A percentile compares a stretch with the other conserved stretches of the same genome.
Evolutionary conservation across 2,329 filamentous ascomycete genomes (phyloP).

Genomic region (Colletotrichum kahawae): DNA sequence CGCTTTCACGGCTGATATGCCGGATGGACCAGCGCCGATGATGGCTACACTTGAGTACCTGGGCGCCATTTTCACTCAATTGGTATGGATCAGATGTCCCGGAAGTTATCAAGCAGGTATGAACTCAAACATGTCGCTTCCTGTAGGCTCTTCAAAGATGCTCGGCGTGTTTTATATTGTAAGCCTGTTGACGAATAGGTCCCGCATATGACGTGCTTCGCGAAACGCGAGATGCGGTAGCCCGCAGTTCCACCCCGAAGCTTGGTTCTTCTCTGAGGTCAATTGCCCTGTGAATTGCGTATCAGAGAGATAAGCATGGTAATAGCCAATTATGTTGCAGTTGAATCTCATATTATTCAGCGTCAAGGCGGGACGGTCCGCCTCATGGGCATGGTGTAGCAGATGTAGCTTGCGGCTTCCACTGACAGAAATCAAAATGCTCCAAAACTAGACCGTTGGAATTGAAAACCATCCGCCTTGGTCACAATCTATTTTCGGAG

Average conservation of each 20-base stretch:
- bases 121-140: background rate
- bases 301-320: background rate
- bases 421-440: background rate
- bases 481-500: background rate
- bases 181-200: background rate
- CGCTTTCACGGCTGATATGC: slow-evolving; percentile 63
- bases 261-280: background rate
- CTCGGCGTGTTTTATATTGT: background rate
- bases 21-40: slow-evolving; percentile 62
- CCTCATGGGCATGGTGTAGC: background rate
- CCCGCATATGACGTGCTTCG: background rate
- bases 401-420: background rate
- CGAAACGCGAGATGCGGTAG: background rate
- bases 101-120: too few relatives aligned
- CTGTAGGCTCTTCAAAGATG: background rate
- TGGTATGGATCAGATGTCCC: background rate
- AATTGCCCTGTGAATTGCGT: background rate
- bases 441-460: background rate
- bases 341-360: background rate
- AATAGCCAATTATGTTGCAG: background rate
- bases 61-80: background rate
- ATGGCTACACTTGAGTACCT: slow-evolving; percentile 48
- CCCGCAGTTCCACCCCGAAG: background rate
- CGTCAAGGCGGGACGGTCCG: background rate
- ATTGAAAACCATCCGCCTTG: background rate